Evolutionary conservation across 257 asterid genomes (phyloP).

Genomic region (Penstemon davidsonii): DNA sequence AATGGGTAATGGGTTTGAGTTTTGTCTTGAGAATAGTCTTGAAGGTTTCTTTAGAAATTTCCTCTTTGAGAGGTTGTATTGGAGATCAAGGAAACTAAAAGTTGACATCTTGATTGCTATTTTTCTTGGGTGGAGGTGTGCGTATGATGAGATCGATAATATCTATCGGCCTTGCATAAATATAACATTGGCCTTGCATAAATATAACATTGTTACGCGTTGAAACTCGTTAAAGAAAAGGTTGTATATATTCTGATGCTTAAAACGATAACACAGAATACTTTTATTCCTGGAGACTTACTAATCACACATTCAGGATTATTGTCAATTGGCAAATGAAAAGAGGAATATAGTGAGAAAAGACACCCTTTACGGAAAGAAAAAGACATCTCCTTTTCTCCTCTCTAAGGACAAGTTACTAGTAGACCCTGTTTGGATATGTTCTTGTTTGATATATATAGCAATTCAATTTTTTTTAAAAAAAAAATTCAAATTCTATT

Average conservation of each 20-base stretch:
- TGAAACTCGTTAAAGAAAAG: not conserved
- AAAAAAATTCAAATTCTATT: too few species aligned
- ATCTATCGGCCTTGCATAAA: slow-evolving; percentile 6
- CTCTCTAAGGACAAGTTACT: slow-evolving; percentile 1
- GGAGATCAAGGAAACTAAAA: slow-evolving; percentile 63
- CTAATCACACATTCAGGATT: slow-evolving; percentile 34
- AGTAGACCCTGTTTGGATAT: not conserved
- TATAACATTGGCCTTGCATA: slow-evolving; percentile 9
- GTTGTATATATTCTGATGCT: slow-evolving; percentile 43
- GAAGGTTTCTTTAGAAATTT: slow-evolving; percentile 65
- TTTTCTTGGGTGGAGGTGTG: not conserved
- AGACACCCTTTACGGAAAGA: slow-evolving; percentile 22
- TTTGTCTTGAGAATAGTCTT: slow-evolving; percentile 55
- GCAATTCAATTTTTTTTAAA: too few species aligned
- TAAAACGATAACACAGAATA: slow-evolving; percentile 42
- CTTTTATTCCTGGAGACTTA: slow-evolving; percentile 34
- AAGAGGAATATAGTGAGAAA: slow-evolving; percentile 27
- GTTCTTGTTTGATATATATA: slow-evolving; percentile 8
- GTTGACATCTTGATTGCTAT: slow-evolving; percentile 41
- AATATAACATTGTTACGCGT: not conserved
- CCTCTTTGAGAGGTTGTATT: slow-evolving; percentile 63
- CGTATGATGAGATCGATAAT: not conserved
- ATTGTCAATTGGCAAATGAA: slow-evolving; percentile 22
- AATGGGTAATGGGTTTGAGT: slow-evolving; percentile 40
- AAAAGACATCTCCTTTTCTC: slow-evolving; percentile 37